Base-by-base conservation (phyloP, 1,284 basidiomycete genomes). In the Fomitopsis betulina region DNA sequence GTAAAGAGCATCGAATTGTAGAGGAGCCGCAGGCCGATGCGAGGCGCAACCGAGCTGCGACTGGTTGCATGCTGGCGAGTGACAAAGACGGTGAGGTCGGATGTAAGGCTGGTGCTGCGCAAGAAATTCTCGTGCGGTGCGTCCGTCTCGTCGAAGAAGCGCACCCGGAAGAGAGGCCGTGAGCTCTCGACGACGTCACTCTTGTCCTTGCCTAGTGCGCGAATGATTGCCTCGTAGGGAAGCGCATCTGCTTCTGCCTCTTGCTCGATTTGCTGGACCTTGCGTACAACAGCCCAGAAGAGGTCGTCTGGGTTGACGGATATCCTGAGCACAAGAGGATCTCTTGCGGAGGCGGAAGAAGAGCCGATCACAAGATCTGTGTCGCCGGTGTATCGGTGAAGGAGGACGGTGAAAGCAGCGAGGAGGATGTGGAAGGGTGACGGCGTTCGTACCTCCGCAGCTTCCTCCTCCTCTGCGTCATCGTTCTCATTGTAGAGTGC, bases 1-100 rank as follows among this genome's bases (percentile, higher is more conserved):
- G 92, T 92, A 76, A 99, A 99, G 35, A 99, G 80, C 23, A 99
- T 81, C 30, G 96, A 96, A 78, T 99, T 98, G 83, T 98, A 98
- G 33, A 94, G 79, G 56, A 98, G 83, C 30, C 92, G 86, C 40
- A 99, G 83, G 12, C 91, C 86, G 55, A 98, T 84, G n/a, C 73
- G 83, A 2, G 93, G 90, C 10, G 86, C 87, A 57, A 93, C 75
- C 0, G 92, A 85, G 8, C 85, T 83, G 55, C 87, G 84, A 17
- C 86, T 83, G 0, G 88, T 85, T n/a, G 82, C 75, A 37, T 86
- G 77, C 49, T 87, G 81, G 55, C 88, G 77, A 27, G 85, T 84
- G 61, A 92, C 79, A 72, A 91, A 85, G 66, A 99, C 78, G 13
- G 96, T 98, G 58, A 98, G 80, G 74, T 99, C 97, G 27, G 95